phyloP scores from a whole-genome alignment of 495 filamentous ascomycete genomes.

The Chlorociboria aeruginascens region DNA sequence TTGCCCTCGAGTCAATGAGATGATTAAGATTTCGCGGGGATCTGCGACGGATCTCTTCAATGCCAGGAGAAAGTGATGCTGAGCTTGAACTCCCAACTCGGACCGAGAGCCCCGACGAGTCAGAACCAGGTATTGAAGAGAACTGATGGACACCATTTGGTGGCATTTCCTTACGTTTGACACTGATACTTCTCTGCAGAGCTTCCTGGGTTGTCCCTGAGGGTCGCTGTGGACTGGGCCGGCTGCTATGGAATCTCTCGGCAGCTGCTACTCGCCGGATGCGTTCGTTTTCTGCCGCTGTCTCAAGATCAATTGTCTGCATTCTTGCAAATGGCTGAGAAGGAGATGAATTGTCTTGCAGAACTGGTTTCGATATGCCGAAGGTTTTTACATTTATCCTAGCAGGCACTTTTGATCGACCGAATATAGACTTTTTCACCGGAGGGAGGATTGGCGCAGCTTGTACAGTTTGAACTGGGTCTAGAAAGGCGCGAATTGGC shows the following conservation, averaged over 20 bases:
- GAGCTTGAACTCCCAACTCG: conserved; percentile 15
- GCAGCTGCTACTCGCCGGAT: conserved; percentile 28
- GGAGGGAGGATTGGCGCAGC: neutral
- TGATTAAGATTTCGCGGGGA: conserved; percentile 16
- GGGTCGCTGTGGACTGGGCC: conserved; percentile 25
- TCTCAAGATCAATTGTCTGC: conserved; percentile 32
- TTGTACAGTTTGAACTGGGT: neutral
- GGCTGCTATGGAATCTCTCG: conserved; percentile 13
- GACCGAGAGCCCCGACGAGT: conserved; percentile 8
- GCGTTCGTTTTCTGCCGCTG: conserved; percentile 33
- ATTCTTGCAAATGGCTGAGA: conserved; percentile 31
- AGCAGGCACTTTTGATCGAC: conserved; percentile 19
- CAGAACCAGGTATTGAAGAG: conserved; percentile 7
- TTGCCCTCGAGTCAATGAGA: conserved; percentile 1
- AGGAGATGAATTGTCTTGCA: conserved; percentile 21
- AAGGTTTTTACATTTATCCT: conserved; percentile 24
- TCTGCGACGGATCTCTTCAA: conserved; percentile 17
- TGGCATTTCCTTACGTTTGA: conserved; percentile 32
- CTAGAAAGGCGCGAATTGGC: conserved; percentile 1
- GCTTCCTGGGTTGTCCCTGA: conserved; percentile 11
- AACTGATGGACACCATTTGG: neutral
- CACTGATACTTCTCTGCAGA: conserved; percentile 24
- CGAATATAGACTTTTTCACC: conserved; percentile 23
- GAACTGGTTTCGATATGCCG: conserved; percentile 37
- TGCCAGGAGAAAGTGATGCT: conserved; percentile 17